A percentile compares a stretch with the other conserved stretches of the same genome.
phyloP scores from a whole-genome alignment of 805 yeast species.

The Yarrowia keelungensis region DNA sequence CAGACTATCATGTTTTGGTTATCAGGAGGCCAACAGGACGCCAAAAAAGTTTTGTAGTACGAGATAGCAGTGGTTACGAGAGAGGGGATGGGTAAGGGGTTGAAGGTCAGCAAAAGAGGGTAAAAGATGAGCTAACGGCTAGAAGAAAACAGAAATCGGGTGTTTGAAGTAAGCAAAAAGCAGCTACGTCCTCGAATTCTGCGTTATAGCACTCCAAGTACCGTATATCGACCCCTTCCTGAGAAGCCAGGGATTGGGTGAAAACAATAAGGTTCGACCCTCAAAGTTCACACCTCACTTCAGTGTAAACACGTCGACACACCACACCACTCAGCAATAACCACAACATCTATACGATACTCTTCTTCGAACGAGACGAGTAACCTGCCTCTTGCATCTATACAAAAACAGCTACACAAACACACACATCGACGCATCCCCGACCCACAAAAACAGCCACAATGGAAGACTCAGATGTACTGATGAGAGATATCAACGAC shows the following conservation, averaged over 20 bases:
- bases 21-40: background rate
- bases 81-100: background rate
- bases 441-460: slow-evolving; percentile 8
- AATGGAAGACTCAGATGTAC: slow-evolving; percentile 53
- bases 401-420: background rate
- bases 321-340: slow-evolving; percentile 7
- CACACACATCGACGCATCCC: background rate
- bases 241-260: slow-evolving; percentile 12
- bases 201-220: background rate
- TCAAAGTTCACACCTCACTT: background rate
- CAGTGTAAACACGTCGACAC: slow-evolving; percentile 26
- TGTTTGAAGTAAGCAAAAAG: background rate
- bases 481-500: slow-evolving; percentile 50
- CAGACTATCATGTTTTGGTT: background rate
- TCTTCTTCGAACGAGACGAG: background rate
- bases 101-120: background rate
- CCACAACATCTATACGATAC: background rate
- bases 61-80: background rate
- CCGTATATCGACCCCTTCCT: background rate
- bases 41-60: slow-evolving; percentile 1
- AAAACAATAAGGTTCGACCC: slow-evolving; percentile 7
- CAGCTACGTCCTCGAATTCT: background rate
- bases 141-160: background rate
- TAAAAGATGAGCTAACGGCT: background rate
- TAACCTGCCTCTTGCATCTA: background rate